phyloP scores from a whole-genome alignment of 2,329 filamentous ascomycete genomes.

The Colletotrichum tofieldiae region DNA sequence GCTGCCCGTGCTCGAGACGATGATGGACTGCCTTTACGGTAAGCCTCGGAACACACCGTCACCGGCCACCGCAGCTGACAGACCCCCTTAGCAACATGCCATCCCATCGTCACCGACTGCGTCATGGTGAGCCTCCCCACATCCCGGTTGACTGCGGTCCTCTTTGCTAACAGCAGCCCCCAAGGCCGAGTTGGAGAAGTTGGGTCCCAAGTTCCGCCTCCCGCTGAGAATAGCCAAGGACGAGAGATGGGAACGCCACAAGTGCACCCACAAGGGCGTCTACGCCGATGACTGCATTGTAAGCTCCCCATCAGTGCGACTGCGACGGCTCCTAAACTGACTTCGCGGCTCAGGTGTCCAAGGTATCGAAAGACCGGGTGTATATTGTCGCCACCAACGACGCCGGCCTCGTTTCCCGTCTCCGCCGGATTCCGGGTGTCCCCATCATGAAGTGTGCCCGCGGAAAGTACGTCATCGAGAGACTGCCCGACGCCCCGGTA shows the following conservation, averaged over 20 bases:
- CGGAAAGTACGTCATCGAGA: constrained; percentile 95
- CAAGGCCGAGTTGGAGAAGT: constrained; percentile 9
- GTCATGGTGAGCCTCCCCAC: constrained; percentile 19
- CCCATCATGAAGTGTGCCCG: constrained; percentile 83
- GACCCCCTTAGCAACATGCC: constrained; percentile 77
- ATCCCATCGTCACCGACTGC: constrained; percentile 85
- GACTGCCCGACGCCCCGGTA: constrained; percentile 87
- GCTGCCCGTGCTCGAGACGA: constrained; percentile 86
- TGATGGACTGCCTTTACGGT: constrained; percentile 91
- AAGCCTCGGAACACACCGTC: not conserved
- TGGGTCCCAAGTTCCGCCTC: constrained; percentile 84
- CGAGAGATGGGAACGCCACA: constrained; percentile 87
- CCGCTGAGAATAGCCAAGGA: constrained; percentile 90
- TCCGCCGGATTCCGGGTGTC: constrained; percentile 73
- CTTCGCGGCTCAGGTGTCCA: constrained; percentile 81
- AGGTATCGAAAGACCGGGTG: constrained; percentile 73
- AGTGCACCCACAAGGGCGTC: constrained; percentile 92
- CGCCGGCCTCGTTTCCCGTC: constrained; percentile 49
- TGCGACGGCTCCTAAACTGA: constrained; percentile 72
- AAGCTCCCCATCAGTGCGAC: not conserved
- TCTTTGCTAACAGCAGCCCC: not conserved
- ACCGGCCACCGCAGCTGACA: not conserved
- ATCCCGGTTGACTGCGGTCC: not conserved
- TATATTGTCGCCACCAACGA: constrained; percentile 86
- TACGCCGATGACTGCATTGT: constrained; percentile 70